Base-by-base conservation (phyloP, 2,329 filamentous ascomycete species). In the Tolypocladium endophyticum region DNA sequence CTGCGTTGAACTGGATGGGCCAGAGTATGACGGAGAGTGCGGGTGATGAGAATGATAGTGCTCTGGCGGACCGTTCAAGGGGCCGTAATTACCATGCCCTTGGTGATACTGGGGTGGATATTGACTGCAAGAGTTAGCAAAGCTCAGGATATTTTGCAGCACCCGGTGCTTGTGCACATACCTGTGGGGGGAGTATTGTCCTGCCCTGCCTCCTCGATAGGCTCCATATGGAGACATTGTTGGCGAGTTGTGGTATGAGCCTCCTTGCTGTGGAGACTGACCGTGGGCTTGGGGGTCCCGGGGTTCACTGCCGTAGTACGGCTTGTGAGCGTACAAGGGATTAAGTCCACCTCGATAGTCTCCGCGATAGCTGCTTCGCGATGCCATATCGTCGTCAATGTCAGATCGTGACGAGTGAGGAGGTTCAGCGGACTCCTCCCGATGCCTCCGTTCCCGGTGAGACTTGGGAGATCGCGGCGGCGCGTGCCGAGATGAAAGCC, bases 61-160 rank as follows among this genome's bases (percentile, higher is more conserved):
- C 36, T 75, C 77, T 62, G 83, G 79, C 6, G 83, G 79, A 9
- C 76, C 81, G 60, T 74, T 79, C 52, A 81, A 77, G 25, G 81
- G 76, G 18, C 79, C 74, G 66, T 83, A 83, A 60, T 74, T 81
- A 30, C 66, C 64, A 54, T 68, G 62, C 50, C 76, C 76, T 61
- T 84, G 81, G 50, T 81, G 75, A 67, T 87, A 87, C 33, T 82
- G 80, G 36, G 85, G 79, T 25, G 82, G 79, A 52, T 86, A 87
- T 72, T 87, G 87, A 36, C 83, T 87, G 63, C 61, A 16, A 23
- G 18, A 36, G 28, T 65, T 61, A 66, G 64, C 35, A 59, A 33
- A 16, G 16, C 23, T 16, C 12, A 45, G n/a, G 3, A 25, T 25
- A 36, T 30, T 47, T n/a, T 20, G 55, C 35, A 12, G 39, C n/a